Conservation (phyloP, 1,284 basidiomycete species). For the Cystobasidium pallidum region DNA sequence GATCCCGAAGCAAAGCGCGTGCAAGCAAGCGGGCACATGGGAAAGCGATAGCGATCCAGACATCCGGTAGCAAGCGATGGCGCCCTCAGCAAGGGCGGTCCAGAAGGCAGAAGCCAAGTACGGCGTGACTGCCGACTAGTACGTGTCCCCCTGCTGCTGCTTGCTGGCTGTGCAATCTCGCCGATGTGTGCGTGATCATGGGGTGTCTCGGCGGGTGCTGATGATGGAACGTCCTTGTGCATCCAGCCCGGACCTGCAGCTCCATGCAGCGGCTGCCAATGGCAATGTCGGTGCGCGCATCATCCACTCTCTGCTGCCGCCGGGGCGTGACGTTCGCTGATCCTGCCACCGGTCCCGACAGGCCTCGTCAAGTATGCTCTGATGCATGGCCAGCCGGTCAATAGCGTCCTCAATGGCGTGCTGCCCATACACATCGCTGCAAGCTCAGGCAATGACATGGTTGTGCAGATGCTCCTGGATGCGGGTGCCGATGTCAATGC, state of each 20-base stretch:
- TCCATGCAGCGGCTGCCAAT: constrained; percentile 84
- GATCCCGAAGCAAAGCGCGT: constrained; percentile 4
- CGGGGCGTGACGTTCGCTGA: background rate
- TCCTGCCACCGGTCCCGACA: constrained; percentile 33
- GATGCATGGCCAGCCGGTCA: constrained; percentile 88
- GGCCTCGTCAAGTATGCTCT: constrained; percentile 82
- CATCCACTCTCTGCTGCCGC: background rate
- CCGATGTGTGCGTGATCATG: background rate
- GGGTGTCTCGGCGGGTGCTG: background rate
- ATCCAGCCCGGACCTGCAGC: constrained; percentile 64
- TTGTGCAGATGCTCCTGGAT: constrained; percentile 83
- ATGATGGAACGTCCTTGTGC: background rate
- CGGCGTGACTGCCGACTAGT: constrained; percentile 44
- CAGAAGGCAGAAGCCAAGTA: constrained; percentile 44
- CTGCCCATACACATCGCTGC: constrained; percentile 88
- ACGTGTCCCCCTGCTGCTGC: background rate
- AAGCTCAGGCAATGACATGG: constrained; percentile 79
- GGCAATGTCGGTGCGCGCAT: constrained; percentile 69
- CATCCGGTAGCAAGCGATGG: constrained; percentile 8
- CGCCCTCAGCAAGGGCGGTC: constrained; percentile 38
- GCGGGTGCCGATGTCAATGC: constrained; percentile 91
- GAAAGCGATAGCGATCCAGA: background rate
- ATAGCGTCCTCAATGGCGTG: constrained; percentile 87
- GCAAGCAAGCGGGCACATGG: background rate
- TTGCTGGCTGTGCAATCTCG: background rate